Conservation (phyloP, 441 rosid species). For the Sinapis alba region DNA sequence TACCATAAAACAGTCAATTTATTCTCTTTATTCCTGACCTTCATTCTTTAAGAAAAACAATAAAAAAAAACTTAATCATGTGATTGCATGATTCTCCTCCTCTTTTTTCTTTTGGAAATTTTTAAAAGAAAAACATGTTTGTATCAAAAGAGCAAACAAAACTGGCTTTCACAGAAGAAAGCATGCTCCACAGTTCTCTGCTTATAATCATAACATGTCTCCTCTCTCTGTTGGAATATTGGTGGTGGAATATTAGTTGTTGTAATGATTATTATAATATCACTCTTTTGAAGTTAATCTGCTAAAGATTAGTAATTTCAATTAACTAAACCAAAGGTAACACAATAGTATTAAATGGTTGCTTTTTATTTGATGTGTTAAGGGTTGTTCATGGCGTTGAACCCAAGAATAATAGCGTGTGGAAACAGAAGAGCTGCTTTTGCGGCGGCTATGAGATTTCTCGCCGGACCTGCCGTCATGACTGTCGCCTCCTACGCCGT, state of each 20-base stretch:
- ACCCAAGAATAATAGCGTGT: conserved; percentile 97
- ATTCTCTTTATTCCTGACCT: conserved; percentile 25
- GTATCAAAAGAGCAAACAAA: neutral
- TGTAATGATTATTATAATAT: conserved; percentile 46
- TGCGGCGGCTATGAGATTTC: conserved; percentile 89
- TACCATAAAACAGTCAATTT: conserved; percentile 28
- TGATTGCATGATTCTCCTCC: conserved; percentile 7
- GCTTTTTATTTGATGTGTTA: neutral
- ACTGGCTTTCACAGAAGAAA: neutral
- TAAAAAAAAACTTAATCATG: conserved; percentile 12
- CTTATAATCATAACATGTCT: neutral
- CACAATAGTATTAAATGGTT: neutral
- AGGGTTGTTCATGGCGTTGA: conserved; percentile 98
- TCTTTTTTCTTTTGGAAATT: neutral
- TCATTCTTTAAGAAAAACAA: conserved; percentile 22
- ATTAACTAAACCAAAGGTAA: neutral
- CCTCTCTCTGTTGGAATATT: neutral
- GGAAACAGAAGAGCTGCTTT: conserved; percentile 87
- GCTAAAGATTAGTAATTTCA: neutral
- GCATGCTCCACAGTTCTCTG: neutral
- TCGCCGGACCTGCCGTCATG: conserved; percentile 96
- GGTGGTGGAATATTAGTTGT: conserved; percentile 31
- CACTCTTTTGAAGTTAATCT: conserved; percentile 22
- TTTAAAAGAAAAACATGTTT: neutral
- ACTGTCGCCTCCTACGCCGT: conserved; percentile 87